Base-by-base conservation (phyloP, 164 flowering plant species). In the Piper betle region DNA sequence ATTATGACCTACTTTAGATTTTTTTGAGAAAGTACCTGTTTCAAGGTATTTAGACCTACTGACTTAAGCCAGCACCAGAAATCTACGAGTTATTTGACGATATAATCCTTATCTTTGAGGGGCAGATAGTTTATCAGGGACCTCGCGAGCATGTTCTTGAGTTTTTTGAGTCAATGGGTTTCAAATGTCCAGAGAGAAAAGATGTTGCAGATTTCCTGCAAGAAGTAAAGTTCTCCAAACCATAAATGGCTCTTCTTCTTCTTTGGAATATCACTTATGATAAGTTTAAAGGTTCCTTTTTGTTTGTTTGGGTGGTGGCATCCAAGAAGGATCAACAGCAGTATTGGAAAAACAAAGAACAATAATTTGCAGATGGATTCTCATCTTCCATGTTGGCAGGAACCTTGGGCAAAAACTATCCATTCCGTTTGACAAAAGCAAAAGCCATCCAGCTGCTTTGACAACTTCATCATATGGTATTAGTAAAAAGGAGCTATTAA, bases 11-110 rank as follows among this genome's bases (percentile, higher is more conserved):
- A n/a, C n/a, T n/a, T n/a, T n/a, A n/a, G n/a, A n/a, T n/a, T n/a
- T n/a, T n/a, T n/a, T n/a, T n/a, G n/a, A n/a, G n/a, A n/a, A n/a
- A n/a, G n/a, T n/a, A n/a, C n/a, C n/a, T n/a, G n/a, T n/a, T n/a
- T n/a, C n/a, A n/a, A n/a, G n/a, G n/a, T n/a, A n/a, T n/a, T n/a
- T n/a, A n/a, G n/a, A n/a, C n/a, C n/a, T n/a, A n/a, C n/a, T n/a
- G n/a, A n/a, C 77, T 82, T n/a, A 83, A 82, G 68, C 86, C 86
- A 11, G 76, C 83, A 39, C 86, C 86, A 1, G 86, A 82, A 50
- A 76, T 82, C 4, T 82, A 68, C 41, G 72, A 78, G 18, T 72
- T 82, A 61, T 82, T 82, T 42, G 86, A 82, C 56, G 86, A 80
- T 67, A 71, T 82, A 55, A 73, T 82, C 55, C 80, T 82, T 18